These are phyloP conservation scores for Citrullus mucosospermus DNA, from an alignment of 306 rosid species.

Conservation along the genomic window DNA sequence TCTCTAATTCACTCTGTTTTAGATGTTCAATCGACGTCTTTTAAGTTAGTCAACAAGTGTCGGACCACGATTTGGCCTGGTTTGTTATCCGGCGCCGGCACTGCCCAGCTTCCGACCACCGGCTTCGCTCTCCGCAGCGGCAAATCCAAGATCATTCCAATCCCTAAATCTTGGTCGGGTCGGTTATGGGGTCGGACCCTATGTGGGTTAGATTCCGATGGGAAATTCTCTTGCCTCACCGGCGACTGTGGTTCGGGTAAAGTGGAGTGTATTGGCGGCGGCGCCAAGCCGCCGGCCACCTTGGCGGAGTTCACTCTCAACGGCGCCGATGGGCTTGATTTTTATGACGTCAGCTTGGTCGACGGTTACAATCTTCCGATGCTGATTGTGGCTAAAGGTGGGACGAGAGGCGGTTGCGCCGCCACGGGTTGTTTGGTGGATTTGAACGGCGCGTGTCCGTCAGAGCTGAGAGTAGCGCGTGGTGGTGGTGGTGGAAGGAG, in stretches of 20 bases:
- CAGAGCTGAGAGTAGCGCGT: slow-evolving; percentile 40
- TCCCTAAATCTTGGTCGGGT: slow-evolving; percentile 85
- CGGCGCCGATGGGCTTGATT: slow-evolving; percentile 71
- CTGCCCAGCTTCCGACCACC: slow-evolving; percentile 61
- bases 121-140: slow-evolving; percentile 57
- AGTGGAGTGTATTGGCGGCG: slow-evolving; percentile 49
- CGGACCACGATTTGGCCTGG: slow-evolving; percentile 84
- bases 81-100: slow-evolving; percentile 63
- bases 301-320: slow-evolving; percentile 87
- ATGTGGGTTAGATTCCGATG: slow-evolving; percentile 36
- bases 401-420: slow-evolving; percentile 62
- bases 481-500: slow-evolving; percentile 9
- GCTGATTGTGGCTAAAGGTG: slow-evolving; percentile 58
- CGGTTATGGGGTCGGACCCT: slow-evolving; percentile 84
- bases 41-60: slow-evolving; percentile 76
- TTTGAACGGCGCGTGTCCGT: slow-evolving; percentile 62
- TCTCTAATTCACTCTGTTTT: neutral
- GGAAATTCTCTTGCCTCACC: slow-evolving; percentile 61
- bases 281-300: slow-evolving; percentile 89
- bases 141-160: slow-evolving; percentile 30
- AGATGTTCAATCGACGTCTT: slow-evolving; percentile 59
- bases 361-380: slow-evolving; percentile 93
- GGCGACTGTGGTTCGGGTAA: slow-evolving; percentile 81
- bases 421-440: slow-evolving; percentile 84
- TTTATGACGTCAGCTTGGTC: slow-evolving; percentile 89